phyloP scores from a whole-genome alignment of 1,139 yeast species.

The Candida pseudocylindracea region DNA sequence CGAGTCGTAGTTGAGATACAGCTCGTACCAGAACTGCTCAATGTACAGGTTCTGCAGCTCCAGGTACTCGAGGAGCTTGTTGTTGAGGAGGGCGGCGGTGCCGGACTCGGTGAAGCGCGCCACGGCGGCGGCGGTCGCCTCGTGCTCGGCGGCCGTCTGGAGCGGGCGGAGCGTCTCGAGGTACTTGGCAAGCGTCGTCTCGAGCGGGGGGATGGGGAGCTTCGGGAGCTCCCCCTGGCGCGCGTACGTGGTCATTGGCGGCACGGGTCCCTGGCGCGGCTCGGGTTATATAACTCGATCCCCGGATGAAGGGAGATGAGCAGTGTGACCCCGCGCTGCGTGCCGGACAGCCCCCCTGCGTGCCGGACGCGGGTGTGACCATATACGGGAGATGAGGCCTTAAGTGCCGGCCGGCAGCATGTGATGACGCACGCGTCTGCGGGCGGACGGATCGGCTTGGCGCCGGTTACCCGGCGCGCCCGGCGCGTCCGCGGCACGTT shows the following conservation, averaged over 20 bases:
- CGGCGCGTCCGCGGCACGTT: too few species aligned
- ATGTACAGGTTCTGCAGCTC: constrained; percentile 52
- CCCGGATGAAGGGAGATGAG: too few species aligned
- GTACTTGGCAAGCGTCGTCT: constrained; percentile 41
- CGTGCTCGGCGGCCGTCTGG: constrained; percentile 52
- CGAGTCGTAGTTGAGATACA: constrained; percentile 68
- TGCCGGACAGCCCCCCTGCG: too few species aligned
- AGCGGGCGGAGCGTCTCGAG: constrained; percentile 49
- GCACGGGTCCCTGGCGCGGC: too few species aligned
- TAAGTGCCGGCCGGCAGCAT: too few species aligned
- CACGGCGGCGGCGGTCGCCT: constrained; percentile 37
- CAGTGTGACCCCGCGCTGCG: too few species aligned
- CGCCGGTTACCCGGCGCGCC: too few species aligned
- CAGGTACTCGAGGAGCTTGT: constrained; percentile 39
- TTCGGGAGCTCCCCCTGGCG: constrained; percentile 33
- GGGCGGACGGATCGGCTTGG: too few species aligned
- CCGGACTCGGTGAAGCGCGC: constrained; percentile 28
- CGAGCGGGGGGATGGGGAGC: constrained; percentile 60
- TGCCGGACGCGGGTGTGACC: too few species aligned
- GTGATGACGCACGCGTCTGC: too few species aligned
- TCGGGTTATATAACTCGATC: too few species aligned
- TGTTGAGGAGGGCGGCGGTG: constrained; percentile 38
- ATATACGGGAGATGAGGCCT: too few species aligned
- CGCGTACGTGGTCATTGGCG: constrained; percentile 18
- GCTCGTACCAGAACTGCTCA: constrained; percentile 87